Base-by-base conservation (phyloP, 2,329 filamentous ascomycete species). In the Peltaster fructicola region DNA sequence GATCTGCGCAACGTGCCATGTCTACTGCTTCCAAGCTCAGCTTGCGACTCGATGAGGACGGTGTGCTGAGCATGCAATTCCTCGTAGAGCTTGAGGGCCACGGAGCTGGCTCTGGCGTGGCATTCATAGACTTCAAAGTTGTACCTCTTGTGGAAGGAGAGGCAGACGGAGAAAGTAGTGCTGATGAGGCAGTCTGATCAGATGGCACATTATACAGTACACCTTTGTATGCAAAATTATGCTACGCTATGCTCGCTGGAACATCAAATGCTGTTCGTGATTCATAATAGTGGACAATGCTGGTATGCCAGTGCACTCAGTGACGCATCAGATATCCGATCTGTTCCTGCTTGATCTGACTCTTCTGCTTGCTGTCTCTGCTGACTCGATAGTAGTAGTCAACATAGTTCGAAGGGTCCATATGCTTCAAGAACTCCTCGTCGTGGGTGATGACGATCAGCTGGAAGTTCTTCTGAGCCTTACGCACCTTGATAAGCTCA, bases 371-470 rank as follows among this genome's bases (percentile, higher is more conserved):
- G 39, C 76, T 70, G 45, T 92, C 77, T 25, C 88, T 64, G 33
- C 67, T 75, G 7, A 98, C 78, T 4, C 82, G 70, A 54, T 78
- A 95, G 49, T 93, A 98, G 36, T 74, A 71, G 51, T 95, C 88
- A 35, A 76, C 79, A 46, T 91, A 95, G 38, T 98, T 85, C 13
- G 72, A 74, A 49, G 82, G 92, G 38, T 82, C 73, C 88, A 98
- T 98, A 44, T 82, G 71, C 27, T 76, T 67, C 45, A 98, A 47
- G 43, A 98, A 98, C 44, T 92, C 81, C 55, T 95, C 90, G 54
- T 98, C 88, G 60, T 98, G 88, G 4, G 88, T 98, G 50, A 98
- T 98, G 44, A 98, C 80, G 45, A 98, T 88, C 28, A 98, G 68
- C 59, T 98, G 90, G 53, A 98, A 93, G 50, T 98, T 98, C 28